Conservation (phyloP, 805 yeast genomes). For the Candida schatavii region DNA sequence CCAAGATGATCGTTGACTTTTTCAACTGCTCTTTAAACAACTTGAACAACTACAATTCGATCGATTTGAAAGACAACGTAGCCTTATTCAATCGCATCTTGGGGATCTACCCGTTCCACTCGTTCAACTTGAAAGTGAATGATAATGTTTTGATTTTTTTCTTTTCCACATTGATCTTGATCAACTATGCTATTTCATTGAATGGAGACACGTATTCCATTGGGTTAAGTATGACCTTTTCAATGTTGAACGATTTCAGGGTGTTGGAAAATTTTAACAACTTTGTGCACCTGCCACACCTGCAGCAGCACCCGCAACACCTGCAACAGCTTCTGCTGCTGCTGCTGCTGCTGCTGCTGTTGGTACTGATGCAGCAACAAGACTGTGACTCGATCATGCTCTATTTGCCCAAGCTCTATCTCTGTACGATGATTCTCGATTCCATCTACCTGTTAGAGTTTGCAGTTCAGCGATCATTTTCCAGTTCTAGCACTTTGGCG, state of each 20-base stretch:
- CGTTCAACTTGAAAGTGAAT: constrained; percentile 16
- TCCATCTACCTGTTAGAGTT: constrained; percentile 28
- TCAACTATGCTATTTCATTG: constrained; percentile 56
- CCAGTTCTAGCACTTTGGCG: constrained; percentile 7
- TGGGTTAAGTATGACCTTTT: constrained; percentile 49
- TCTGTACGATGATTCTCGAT: constrained; percentile 43
- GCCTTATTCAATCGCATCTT: constrained; percentile 32
- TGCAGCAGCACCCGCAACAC: too few species aligned
- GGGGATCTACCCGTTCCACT: constrained; percentile 33
- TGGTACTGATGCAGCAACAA: too few species aligned
- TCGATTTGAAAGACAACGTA: constrained; percentile 28
- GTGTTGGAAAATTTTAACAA: constrained; percentile 45
- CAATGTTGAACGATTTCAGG: constrained; percentile 58
- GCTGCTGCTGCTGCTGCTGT: too few species aligned
- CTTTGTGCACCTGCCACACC: constrained; percentile 8
- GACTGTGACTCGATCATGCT: constrained; percentile 23
- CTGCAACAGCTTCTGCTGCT: too few species aligned
- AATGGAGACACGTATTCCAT: constrained; percentile 61
- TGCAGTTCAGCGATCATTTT: constrained; percentile 25
- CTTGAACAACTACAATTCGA: constrained; percentile 34
- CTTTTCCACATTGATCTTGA: constrained; percentile 28
- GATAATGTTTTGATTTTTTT: constrained; percentile 27
- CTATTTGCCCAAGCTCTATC: constrained; percentile 44
- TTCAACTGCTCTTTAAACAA: constrained; percentile 41
- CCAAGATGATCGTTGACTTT: constrained; percentile 33